Evolutionary conservation across 1,284 basidiomycete genomes (phyloP), one percentile per base, ranked within the genome.

Genomic region (Trametes polyzona): DNA sequence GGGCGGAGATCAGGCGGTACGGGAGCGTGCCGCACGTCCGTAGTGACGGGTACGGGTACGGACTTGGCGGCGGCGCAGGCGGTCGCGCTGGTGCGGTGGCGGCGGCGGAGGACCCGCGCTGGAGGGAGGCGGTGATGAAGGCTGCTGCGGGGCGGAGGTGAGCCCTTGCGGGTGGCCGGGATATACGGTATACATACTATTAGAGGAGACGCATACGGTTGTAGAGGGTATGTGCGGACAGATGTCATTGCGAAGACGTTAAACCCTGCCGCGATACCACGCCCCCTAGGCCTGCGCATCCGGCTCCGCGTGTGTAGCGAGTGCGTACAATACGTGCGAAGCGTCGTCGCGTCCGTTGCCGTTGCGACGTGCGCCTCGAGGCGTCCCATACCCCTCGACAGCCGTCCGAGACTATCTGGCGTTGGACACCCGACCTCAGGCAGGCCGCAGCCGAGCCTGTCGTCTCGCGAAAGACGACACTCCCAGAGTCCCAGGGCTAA

Each of bases 1-100:
- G 48, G 14, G 57, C 61, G 1, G 63, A 64, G 26, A 59, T 68
- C 47, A 57, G 61, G 26, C 54, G 69, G 47, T 66, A 63, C 49
- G 61, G 64, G 7, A 66, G 64, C 33, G 57, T 65, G 21, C 62
- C 63, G 41, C 48, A 61, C 51, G 58, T 55, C n/a, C 58, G 52
- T 14, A 52, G 47, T 29, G 47, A 49, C 19, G 42, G 52, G 19
- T 48, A 50, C 19, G 41, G 32, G 39, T 19, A 29, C 19, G 46
- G n/a, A n/a, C n/a, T 23, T 21, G 39, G 24, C 17, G 23, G 8
- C 12, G 53, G 29, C 12, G 16, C 12, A 12, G 33, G 16, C 37
- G 23, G 5, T 37, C 29, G 29, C 5, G 24, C 24, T 23, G 16
- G 24, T 14, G 5, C 41, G 12, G 41, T 26, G 17, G 33, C 23